A percentile compares a stretch with the other conserved stretches of the same genome.
phyloP scores from a whole-genome alignment of 2,329 filamentous ascomycete genomes.

The Trichoderma lentiforme region DNA sequence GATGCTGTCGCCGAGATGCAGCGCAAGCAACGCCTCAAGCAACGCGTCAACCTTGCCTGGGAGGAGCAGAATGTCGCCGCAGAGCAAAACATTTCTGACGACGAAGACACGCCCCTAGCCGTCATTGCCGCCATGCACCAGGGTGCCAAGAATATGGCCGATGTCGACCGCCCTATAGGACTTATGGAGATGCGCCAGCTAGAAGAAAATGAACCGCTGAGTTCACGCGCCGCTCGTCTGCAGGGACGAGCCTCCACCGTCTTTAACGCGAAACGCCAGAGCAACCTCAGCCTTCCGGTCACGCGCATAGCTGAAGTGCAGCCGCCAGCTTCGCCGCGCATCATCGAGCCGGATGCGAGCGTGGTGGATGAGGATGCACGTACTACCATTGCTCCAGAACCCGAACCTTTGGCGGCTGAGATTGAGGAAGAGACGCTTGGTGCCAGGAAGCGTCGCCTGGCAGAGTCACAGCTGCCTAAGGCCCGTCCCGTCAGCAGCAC shows the following conservation, averaged over 20 bases:
- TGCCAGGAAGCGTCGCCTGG: conserved; percentile 62
- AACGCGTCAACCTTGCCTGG: conserved; percentile 86
- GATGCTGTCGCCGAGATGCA: conserved; percentile 88
- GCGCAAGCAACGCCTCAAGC: conserved; percentile 67
- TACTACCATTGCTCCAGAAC: neutral
- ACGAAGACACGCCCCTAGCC: conserved; percentile 86
- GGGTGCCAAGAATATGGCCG: conserved; percentile 48
- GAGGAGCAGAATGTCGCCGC: conserved; percentile 61
- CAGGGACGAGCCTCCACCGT: conserved; percentile 55
- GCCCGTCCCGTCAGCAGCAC: conserved; percentile 59
- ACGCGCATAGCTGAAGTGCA: conserved; percentile 18
- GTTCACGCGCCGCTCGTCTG: conserved; percentile 70
- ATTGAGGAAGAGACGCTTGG: conserved; percentile 63
- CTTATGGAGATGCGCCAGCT: conserved; percentile 77
- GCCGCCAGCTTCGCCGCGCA: conserved; percentile 23
- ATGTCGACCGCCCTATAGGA: conserved; percentile 64
- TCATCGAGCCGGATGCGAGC: conserved; percentile 30
- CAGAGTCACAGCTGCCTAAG: conserved; percentile 46
- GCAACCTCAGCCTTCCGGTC: conserved; percentile 34
- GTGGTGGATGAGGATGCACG: neutral
- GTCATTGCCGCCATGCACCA: conserved; percentile 65
- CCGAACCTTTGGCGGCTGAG: conserved; percentile 33
- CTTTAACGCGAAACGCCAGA: conserved; percentile 41
- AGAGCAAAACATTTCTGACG: conserved; percentile 50
- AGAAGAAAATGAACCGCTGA: conserved; percentile 90